These are phyloP conservation scores for Scheffersomyces quercinus DNA, from an alignment of 1,139 yeast species.

Conservation along the genomic window DNA sequence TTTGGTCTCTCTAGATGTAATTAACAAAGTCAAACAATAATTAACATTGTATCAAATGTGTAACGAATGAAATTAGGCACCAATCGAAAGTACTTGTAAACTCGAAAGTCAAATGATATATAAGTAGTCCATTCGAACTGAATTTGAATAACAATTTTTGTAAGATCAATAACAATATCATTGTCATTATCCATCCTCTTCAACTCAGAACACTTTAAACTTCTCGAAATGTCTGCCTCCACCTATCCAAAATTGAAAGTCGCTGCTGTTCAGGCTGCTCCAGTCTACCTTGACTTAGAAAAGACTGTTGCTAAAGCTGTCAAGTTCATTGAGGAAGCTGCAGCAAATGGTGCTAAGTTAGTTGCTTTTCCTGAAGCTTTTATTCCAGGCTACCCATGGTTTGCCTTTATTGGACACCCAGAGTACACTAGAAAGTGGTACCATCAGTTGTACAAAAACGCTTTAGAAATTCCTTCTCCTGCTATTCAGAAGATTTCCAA, in stretches of 20 bases:
- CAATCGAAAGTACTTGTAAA: no score
- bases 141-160: no score
- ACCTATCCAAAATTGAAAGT: slow-evolving; percentile 11
- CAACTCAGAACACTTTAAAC: not conserved
- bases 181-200: no score
- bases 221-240: not conserved
- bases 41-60: no score
- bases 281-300: slow-evolving; percentile 13
- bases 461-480: slow-evolving; percentile 7
- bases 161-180: no score
- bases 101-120: no score
- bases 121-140: no score
- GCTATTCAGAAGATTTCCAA: slow-evolving; percentile 7
- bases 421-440: slow-evolving; percentile 4
- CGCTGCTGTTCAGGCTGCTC: slow-evolving; percentile 17
- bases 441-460: slow-evolving; percentile 5
- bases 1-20: no score
- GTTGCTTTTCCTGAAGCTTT: slow-evolving; percentile 17
- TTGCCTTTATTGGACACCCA: slow-evolving; percentile 7
- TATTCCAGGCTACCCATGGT: slow-evolving; percentile 16
- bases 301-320: slow-evolving; percentile 12
- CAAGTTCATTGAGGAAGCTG: slow-evolving; percentile 14
- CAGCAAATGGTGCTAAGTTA: slow-evolving; percentile 12
- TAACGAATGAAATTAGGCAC: no score
- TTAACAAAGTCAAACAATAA: no score